Evolutionary conservation across 305 asterid species (phyloP), one percentile per base, ranked within the genome.

Genomic region (Solanum hybrid): DNA sequence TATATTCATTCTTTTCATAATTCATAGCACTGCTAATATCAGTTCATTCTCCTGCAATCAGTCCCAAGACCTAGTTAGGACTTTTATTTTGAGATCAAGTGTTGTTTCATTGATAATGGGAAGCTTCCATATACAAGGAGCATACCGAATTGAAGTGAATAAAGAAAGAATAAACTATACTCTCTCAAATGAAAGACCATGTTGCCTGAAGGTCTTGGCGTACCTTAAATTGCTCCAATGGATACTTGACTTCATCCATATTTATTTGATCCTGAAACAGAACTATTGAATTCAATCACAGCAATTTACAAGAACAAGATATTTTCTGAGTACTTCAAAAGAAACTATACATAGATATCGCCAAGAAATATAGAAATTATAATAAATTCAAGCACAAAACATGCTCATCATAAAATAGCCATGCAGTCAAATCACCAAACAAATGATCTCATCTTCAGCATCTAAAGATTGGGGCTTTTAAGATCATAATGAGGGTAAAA

Each of bases 171-270:
- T 82, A 56, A 31, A 78, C 87, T 37, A n/a, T 37, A 66, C 22
- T 34, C 87, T 80, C 71, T 85, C 37, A 88, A 88, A 75, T 77
- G 88, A 89, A 35, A 79, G 38, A 69, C 37, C 56, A 78, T 19
- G 66, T 35, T 77, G 51, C 88, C 87, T 90, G 76, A 90, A 88
- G 78, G 36, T 78, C 89, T 51, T 80, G 84, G 71, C 93, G 24
- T 91, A 96, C 99, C 99, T 96, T 97, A 91, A 94, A 97, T 91
- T 95, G 96, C 94, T 95, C 96, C 86, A 97, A 40, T 76, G 99
- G 98, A 92, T 96, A 92, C 91, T 94, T 97, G 94, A 93, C 91
- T 89, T 97, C 99, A 90, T 95, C 95, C 90, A 97, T 64, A 81
- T 92, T 94, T 92, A 97, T 93, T 94, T 97, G 99, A 94, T 95